Conservation (phyloP, 768 basidiomycete species). For the Galerina marginata region DNA sequence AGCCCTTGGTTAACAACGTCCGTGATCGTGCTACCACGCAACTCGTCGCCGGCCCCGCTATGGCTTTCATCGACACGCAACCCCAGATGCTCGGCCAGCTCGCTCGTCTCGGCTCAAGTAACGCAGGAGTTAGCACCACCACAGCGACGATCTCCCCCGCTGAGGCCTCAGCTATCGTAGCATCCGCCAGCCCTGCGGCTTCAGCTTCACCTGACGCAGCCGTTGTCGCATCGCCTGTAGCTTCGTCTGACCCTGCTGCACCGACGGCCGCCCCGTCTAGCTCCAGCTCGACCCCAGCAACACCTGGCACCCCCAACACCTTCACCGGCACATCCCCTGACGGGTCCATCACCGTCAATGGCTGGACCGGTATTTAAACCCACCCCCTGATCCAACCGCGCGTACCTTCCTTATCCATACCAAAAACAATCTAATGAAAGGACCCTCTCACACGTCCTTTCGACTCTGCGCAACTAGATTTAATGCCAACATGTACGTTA, state of each 20-base stretch:
- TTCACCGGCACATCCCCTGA: constrained; percentile 47
- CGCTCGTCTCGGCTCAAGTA: constrained; percentile 32
- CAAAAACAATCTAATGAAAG: constrained; percentile 11
- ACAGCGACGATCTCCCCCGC: constrained; percentile 39
- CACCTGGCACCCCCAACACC: constrained; percentile 42
- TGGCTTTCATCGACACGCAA: constrained; percentile 68
- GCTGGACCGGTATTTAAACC: constrained; percentile 38
- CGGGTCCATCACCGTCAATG: constrained; percentile 50
- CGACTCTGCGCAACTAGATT: constrained; percentile 2
- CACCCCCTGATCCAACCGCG: neutral
- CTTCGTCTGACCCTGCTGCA: constrained; percentile 25
- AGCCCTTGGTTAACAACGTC: constrained; percentile 69
- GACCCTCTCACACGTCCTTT: neutral
- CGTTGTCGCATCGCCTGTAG: constrained; percentile 22
- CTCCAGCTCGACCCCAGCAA: constrained; percentile 5
- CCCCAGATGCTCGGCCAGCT: constrained; percentile 57
- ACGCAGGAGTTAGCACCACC: constrained; percentile 12
- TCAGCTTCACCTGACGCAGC: constrained; percentile 20
- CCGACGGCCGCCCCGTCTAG: constrained; percentile 14
- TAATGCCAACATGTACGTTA: constrained; percentile 16
- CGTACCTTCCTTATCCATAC: neutral
- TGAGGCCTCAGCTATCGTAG: constrained; percentile 43
- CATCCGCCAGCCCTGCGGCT: constrained; percentile 24
- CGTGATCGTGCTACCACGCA: constrained; percentile 55
- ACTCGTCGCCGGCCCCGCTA: constrained; percentile 73